Evolutionary conservation across 768 basidiomycete genomes (phyloP), one percentile per base, ranked within the genome.

Genomic region (Chalciporus sphaerocephalus): DNA sequence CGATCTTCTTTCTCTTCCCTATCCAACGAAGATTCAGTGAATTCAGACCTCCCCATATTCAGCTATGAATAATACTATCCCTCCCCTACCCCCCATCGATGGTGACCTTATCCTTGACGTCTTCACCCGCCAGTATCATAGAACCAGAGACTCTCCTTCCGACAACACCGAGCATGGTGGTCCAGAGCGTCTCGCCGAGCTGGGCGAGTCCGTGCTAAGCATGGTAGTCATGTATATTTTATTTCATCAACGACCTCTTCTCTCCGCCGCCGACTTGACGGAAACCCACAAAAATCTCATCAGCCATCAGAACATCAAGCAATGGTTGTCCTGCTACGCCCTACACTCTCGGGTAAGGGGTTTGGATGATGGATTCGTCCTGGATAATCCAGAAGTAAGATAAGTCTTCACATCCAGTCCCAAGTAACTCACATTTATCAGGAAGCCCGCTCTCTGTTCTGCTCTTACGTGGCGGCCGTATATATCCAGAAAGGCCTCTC

Each of bases 381-480:
- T 79, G 25, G 65, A 65, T n/a, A 54, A 62, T 1, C 65, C 74
- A 3, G 52, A 65, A 23, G 75, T 74, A 54, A 42, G 51, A 15
- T 11, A 7, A 15, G 23, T 17, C 20, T 7, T 30, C 18, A 20
- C 1, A 12, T 38, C 24, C 15, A 30, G 21, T 12, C 25, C 10
- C 36, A 42, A 44, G 30, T 38, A 40, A 27, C 25, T 45, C 51
- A 53, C 38, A 33, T 21, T 42, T 25, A 24, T 15, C 50, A 86
- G 83, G 81, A 81, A 62, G 74, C 78, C 43, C 69, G 69, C 21
- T 65, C 61, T 35, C 74, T 81, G 39, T 84, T 84, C 51, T 56
- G 76, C 54, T 75, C 76, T 16, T 86, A 85, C 51, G 68, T 86
- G 11, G 85, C 83, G 8, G 85, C 82, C n/a, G 61, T 83, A 11